phyloP scores from a whole-genome alignment of 768 basidiomycete species.

The Kwoniella dejecticola region DNA sequence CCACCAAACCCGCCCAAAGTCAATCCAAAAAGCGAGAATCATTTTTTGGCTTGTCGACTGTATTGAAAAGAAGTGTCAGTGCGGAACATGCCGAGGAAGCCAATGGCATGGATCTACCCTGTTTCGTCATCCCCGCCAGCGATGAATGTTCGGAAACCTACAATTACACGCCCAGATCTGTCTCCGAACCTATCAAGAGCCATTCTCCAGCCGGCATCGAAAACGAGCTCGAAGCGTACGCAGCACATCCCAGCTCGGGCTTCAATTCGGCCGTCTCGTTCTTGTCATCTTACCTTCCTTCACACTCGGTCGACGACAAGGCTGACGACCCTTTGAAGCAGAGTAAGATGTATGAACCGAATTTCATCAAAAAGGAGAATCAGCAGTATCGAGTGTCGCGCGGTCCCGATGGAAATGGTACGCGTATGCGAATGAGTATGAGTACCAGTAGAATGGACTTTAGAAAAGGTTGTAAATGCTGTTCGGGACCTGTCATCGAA shows the following conservation, averaged over 20 bases:
- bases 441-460: constrained; percentile 23
- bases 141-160: not conserved
- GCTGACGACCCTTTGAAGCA: not conserved
- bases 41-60: constrained; percentile 36
- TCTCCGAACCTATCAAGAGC: constrained; percentile 26
- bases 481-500: constrained; percentile 36
- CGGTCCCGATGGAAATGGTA: not conserved
- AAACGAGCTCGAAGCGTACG: not conserved
- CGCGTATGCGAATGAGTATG: too few species aligned
- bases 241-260: not conserved
- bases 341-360: not conserved
- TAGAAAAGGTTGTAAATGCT: constrained; percentile 27
- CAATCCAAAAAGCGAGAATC: constrained; percentile 26
- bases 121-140: constrained; percentile 19
- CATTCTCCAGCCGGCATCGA: not conserved
- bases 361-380: not conserved
- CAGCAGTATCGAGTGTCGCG: constrained; percentile 1
- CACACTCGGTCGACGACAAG: not conserved
- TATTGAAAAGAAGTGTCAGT: not conserved
- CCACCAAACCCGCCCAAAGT: not conserved
- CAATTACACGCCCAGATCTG: constrained; percentile 11
- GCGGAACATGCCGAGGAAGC: constrained; percentile 7
- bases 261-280: constrained; percentile 7
- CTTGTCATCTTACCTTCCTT: not conserved
- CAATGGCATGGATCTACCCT: constrained; percentile 30